Percentiles rank a stretch among this genome's conserved stretches.
Conservation (phyloP, 2,329 filamentous ascomycete species). For the Sporothrix mexicana region DNA sequence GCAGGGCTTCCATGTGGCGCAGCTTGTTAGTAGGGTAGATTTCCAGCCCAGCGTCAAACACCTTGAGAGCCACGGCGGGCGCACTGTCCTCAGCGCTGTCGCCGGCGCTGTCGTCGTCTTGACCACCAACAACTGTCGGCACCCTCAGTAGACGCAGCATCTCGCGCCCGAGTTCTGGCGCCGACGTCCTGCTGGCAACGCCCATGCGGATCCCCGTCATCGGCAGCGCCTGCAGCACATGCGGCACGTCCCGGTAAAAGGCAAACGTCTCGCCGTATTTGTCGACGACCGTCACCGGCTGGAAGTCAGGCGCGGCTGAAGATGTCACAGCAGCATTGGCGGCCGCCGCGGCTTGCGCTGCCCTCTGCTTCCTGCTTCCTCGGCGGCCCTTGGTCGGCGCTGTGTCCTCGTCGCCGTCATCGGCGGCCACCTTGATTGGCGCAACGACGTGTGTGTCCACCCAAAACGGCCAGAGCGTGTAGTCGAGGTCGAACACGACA, state of each 20-base stretch:
- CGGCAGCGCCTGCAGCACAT: conserved; percentile 66
- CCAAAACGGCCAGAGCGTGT: conserved; percentile 99
- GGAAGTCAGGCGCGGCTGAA: conserved; percentile 16
- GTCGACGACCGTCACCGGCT: conserved; percentile 55
- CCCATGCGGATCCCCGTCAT: conserved; percentile 61
- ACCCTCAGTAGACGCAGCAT: conserved; percentile 77
- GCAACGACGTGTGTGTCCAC: conserved; percentile 87
- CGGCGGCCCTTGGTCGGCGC: conserved; percentile 40
- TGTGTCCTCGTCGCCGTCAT: conserved; percentile 51
- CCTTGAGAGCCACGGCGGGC: conserved; percentile 55
- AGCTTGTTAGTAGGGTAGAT: conserved; percentile 82
- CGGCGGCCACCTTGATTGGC: conserved; percentile 50
- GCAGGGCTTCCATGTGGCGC: conserved; percentile 79
- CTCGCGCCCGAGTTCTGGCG: conserved; percentile 79
- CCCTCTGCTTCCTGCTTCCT: conserved; percentile 34
- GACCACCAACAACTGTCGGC: conserved; percentile 38
- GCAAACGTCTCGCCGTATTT: conserved; percentile 68
- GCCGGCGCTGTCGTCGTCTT: neutral
- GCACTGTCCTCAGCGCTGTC: too few relatives aligned
- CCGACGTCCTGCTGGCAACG: conserved; percentile 79
- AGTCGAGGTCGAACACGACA: conserved; percentile 94
- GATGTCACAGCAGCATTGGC: neutral
- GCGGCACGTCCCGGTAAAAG: conserved; percentile 74
- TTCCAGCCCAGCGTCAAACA: conserved; percentile 66
- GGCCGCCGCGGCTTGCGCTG: neutral